Conservation (phyloP, 148 eudicot species). For the Arbutus unedo region DNA sequence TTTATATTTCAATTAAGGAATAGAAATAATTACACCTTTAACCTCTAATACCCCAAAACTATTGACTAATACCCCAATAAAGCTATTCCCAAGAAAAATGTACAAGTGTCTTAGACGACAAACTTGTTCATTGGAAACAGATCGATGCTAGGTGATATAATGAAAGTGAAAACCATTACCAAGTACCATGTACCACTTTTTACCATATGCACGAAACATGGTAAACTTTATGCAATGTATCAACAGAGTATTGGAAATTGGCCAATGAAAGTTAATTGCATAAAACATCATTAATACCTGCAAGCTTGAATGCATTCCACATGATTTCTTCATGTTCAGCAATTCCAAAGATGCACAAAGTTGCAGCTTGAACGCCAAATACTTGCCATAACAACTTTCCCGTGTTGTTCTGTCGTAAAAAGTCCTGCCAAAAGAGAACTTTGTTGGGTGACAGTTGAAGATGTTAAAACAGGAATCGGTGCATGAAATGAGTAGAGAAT, state of each 20-base stretch:
- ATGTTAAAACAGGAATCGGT: background rate
- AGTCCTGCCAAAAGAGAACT: conserved; percentile 55
- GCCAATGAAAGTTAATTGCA: background rate
- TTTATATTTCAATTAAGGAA: no score
- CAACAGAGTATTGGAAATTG: background rate
- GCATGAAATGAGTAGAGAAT: conserved; percentile 2
- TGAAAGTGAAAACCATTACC: background rate
- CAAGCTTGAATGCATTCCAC: conserved; percentile 75
- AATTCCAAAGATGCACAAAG: conserved; percentile 82
- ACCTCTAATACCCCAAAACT: background rate
- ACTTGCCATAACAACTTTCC: conserved; percentile 98
- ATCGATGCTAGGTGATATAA: background rate
- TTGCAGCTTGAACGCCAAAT: conserved; percentile 84
- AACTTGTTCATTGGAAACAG: background rate
- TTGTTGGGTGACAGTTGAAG: background rate
- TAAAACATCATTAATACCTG: conserved; percentile 42
- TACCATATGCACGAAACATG: background rate
- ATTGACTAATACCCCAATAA: background rate
- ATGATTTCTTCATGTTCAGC: conserved; percentile 85
- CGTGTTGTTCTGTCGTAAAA: conserved; percentile 90
- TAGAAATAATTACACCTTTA: background rate
- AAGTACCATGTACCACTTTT: background rate
- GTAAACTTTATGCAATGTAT: background rate
- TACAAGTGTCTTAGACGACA: background rate
- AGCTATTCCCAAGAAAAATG: background rate